Evolutionary conservation across 768 basidiomycete species (phyloP), one percentile per base, ranked within the genome.

Genomic region (Thelephora aurantiotincta): DNA sequence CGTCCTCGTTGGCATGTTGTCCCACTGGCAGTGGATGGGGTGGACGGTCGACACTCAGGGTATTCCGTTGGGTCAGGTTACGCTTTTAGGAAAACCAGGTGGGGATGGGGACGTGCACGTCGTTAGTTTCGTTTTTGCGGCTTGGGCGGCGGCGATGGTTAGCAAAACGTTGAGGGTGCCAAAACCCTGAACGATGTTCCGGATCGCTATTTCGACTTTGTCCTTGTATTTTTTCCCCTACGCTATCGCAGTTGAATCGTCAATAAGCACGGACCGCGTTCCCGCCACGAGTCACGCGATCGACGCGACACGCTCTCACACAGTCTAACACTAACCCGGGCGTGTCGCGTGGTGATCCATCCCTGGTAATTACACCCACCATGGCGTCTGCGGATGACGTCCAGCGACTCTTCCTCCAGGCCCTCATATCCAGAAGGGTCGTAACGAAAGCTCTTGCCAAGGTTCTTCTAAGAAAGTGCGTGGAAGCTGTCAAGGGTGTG

Each of bases 91-190:
- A 14, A 53, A 67, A 34, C 58, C 67, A 30, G 87, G 83, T 11
- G 82, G 82, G 9, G 74, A 79, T 30, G 82, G 92, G 56, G 94
- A 98, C 55, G 56, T 98, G 43, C 96, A 99, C 63, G 65, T 76
- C 35, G 79, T 80, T 36, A 80, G 80, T 57, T 51, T 87, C 33
- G 58, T 93, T n/a, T 89, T 91, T 63, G 82, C 68, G 6, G 60
- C 70, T 11, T 98, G 92, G 93, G 94, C 86, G 7, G 83, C 91
- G 13, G 84, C 87, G 43, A 98, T 99, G 94, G 87, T 99, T 53
- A 93, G 89, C 73, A 98, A 98, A 68, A 98, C 96, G 13, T 69
- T 99, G 42, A 75, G 80, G 44, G 78, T 97, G 45, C 86, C 88
- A 11, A 91, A 91, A 66, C 38, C 38, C 2, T 41, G 14, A 14